phyloP scores from a whole-genome alignment of 306 rosid species.

The Urtica urens region DNA sequence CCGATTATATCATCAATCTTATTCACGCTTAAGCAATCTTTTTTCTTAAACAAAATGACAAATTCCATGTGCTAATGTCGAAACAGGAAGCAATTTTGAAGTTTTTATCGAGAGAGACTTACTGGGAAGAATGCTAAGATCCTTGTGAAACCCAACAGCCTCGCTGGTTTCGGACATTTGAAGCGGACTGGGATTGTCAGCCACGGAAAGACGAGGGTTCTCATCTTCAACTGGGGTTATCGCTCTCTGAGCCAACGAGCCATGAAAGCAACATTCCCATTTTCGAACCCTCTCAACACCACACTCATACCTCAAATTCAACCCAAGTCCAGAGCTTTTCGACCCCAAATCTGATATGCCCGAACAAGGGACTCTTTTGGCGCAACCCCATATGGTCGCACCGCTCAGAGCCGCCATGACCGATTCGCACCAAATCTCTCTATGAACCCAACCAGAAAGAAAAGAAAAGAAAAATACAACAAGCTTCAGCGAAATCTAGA shows the following conservation, averaged over 20 bases:
- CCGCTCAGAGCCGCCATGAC: conserved; percentile 66
- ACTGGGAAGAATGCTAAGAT: conserved; percentile 66
- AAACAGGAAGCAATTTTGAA: too few species aligned
- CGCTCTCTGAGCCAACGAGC: conserved; percentile 42
- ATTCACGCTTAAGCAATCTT: too few species aligned
- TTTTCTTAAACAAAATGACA: too few species aligned
- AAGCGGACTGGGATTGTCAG: conserved; percentile 24
- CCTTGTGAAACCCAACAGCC: conserved; percentile 42
- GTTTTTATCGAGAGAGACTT: conserved; percentile 22
- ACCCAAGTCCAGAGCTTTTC: conserved; percentile 13
- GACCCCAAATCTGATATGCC: conserved; percentile 26
- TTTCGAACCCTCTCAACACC: conserved; percentile 23
- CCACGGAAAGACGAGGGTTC: conserved; percentile 24
- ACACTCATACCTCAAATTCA: conserved; percentile 21
- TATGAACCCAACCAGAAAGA: conserved; percentile 6
- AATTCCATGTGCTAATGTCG: too few species aligned
- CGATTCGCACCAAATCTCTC: conserved; percentile 8
- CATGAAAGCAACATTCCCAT: conserved; percentile 44
- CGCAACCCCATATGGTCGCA: conserved; percentile 24
- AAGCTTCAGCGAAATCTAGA: conserved; percentile 14
- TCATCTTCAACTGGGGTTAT: conserved; percentile 63
- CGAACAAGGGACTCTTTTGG: conserved; percentile 21
- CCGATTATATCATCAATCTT: too few species aligned
- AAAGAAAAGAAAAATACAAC: background rate
- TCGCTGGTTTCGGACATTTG: conserved; percentile 13